Evolutionary conservation across 2,329 filamentous ascomycete species (phyloP).

Genomic region (Aspergillus sp.): DNA sequence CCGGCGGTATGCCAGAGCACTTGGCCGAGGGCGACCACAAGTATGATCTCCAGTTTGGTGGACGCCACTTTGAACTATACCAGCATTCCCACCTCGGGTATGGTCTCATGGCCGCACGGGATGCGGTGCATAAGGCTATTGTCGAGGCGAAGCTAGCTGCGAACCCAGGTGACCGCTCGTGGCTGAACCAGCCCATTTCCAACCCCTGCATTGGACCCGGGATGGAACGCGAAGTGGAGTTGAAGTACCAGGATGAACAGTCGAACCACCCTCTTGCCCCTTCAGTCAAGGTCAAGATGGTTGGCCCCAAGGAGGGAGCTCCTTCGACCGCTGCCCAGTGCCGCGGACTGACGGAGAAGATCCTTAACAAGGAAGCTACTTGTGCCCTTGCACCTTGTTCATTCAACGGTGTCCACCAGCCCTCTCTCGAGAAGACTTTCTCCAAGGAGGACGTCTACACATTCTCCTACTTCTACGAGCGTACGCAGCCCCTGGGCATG

Average conservation of each 20-base stretch:
- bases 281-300: constrained; percentile 76
- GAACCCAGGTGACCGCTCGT: constrained; percentile 61
- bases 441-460: constrained; percentile 88
- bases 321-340: constrained; percentile 77
- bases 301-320: constrained; percentile 68
- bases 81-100: constrained; percentile 98
- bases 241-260: constrained; percentile 59
- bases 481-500: constrained; percentile 91
- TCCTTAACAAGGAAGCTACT: constrained; percentile 78
- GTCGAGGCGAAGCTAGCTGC: constrained; percentile 69
- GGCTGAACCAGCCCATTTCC: constrained; percentile 68
- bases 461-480: constrained; percentile 98
- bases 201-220: constrained; percentile 88
- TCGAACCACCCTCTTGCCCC: constrained; percentile 65
- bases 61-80: constrained; percentile 87
- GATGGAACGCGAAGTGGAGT: constrained; percentile 70
- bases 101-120: constrained; percentile 90
- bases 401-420: constrained; percentile 97
- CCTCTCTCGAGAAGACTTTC: constrained; percentile 88
- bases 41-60: constrained; percentile 87
- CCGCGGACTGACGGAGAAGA: constrained; percentile 84
- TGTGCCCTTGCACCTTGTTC: constrained; percentile 90
- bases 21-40: constrained; percentile 92
- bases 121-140: constrained; percentile 76
- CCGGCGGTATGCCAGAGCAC: constrained; percentile 80